Percentiles rank a stretch among this genome's conserved stretches.
Conservation (phyloP, 2,329 filamentous ascomycete species). For the Cladobotryum protrusum region DNA sequence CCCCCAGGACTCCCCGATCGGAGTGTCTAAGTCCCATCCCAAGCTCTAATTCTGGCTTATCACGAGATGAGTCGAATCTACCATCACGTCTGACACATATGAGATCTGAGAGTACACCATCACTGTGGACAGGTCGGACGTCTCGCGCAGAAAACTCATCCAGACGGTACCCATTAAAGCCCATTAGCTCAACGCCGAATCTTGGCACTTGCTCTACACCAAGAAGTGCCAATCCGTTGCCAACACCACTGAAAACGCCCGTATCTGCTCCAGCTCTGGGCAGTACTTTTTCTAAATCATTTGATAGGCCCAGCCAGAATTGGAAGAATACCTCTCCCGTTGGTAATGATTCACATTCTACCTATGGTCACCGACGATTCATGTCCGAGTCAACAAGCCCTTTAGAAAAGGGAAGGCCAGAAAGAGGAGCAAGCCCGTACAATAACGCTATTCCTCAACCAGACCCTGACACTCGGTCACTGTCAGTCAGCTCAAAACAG, state of each 20-base stretch:
- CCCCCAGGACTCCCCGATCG: conserved; percentile 5
- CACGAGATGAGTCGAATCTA: neutral
- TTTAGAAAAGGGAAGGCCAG: conserved; percentile 56
- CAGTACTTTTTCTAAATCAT: conserved; percentile 38
- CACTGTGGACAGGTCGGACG: conserved; percentile 34
- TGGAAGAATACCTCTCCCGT: conserved; percentile 1
- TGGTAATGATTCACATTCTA: conserved; percentile 14
- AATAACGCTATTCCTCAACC: conserved; percentile 30
- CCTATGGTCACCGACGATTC: conserved; percentile 41
- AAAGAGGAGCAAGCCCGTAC: conserved; percentile 44
- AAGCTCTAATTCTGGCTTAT: neutral
- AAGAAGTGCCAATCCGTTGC: conserved; percentile 31
- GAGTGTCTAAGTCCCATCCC: conserved; percentile 45
- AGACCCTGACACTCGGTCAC: conserved; percentile 37
- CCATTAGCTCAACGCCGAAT: conserved; percentile 30
- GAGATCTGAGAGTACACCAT: conserved; percentile 38
- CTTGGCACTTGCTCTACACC: conserved; percentile 37
- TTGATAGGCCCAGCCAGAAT: conserved; percentile 28
- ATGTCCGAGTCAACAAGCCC: conserved; percentile 53
- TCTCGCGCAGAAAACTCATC: conserved; percentile 43
- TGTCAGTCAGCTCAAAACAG: conserved; percentile 44
- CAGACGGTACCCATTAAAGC: conserved; percentile 36
- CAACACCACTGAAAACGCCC: conserved; percentile 41
- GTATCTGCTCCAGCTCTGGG: conserved; percentile 41
- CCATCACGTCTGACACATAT: conserved; percentile 29